phyloP scores from a whole-genome alignment of 2,329 filamentous ascomycete species.

The Aspergillus ibericus region DNA sequence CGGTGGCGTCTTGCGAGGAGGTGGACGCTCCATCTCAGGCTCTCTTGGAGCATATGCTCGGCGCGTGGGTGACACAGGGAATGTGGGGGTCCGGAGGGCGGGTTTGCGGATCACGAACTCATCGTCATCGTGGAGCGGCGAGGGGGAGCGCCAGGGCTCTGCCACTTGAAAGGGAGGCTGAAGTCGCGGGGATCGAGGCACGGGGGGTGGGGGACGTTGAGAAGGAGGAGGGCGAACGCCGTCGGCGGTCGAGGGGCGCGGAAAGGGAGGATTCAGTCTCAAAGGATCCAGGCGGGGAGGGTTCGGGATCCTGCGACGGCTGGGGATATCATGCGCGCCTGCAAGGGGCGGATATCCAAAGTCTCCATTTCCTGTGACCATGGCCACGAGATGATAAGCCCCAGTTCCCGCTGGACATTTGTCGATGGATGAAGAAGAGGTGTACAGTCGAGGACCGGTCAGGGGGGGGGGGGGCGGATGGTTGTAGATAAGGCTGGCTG shows the following conservation, averaged over 20 bases:
- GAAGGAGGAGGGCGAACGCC: constrained; percentile 20
- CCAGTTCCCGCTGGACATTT: constrained; percentile 44
- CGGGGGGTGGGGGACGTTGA: constrained; percentile 22
- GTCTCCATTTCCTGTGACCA: constrained; percentile 46
- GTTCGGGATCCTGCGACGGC: constrained; percentile 31
- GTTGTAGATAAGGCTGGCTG: background rate
- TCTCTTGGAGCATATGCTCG: constrained; percentile 22
- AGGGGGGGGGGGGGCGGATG: background rate
- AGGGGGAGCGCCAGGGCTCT: constrained; percentile 19
- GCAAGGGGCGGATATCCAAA: constrained; percentile 34
- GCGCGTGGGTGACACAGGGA: constrained; percentile 21
- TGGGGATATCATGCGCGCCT: constrained; percentile 33
- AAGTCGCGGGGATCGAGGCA: constrained; percentile 19
- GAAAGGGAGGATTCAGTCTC: constrained; percentile 28
- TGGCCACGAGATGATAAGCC: constrained; percentile 39
- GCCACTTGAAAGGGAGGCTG: constrained; percentile 14
- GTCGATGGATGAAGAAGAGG: constrained; percentile 23
- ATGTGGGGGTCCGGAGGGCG: constrained; percentile 23
- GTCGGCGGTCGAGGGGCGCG: constrained; percentile 24
- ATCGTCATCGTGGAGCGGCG: constrained; percentile 17
- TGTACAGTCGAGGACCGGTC: background rate
- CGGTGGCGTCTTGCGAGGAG: constrained; percentile 28
- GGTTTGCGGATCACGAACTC: constrained; percentile 16
- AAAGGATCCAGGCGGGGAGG: constrained; percentile 32
- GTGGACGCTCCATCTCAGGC: constrained; percentile 25